Evolutionary conservation across 169 alveolate genomes (phyloP), one percentile per base, ranked within the genome.

Genomic region (Babesia ovata): DNA sequence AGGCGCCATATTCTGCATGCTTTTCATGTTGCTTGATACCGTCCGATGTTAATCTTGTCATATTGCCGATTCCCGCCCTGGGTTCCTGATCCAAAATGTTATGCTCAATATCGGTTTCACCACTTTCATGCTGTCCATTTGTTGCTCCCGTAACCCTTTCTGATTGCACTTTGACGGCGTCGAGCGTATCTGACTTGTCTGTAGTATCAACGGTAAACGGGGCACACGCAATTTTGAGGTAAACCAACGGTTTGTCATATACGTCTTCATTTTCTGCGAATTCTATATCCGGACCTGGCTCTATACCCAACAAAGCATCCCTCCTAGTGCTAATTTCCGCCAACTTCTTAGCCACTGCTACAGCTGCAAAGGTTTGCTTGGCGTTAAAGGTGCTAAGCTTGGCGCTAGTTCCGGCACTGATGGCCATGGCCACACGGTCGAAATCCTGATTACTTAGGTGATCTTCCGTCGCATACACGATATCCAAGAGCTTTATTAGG

Each of bases 401-500:
- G 28, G 13, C 36, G 44, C 42, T 52, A 10, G 48, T 53, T 1
- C 75, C 75, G 19, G 44, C 63, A 4, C 54, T 46, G 13, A 66
- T 11, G 14, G 22, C 33, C 17, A 39, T 22, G 50, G 56, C 46
- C 17, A 52, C 14, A 0, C 44, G 75, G 21, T 49, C 61, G 29
- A 66, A 66, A 2, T 21, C 50, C 14, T 14, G n/a, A 28, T n/a
- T 2, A 6, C 1, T 12, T 10, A 63, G 33, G 4, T 44, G 33
- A 10, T 26, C 22, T 7, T 17, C 75, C 22, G 22, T 33, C 21
- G 17, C 14, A 29, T 53, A 66, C 2, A 66, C 13, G 22, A 53
- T 66, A n/a, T 39, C 75, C 75, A 66, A 14, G 49, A 52, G 63
- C 33, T 66, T 66, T 19, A 48, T 24, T 19, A 66, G 48, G 29